These are phyloP conservation scores for Russula ochroleuca DNA, from an alignment of 768 basidiomycete species.

Conservation along the genomic window DNA sequence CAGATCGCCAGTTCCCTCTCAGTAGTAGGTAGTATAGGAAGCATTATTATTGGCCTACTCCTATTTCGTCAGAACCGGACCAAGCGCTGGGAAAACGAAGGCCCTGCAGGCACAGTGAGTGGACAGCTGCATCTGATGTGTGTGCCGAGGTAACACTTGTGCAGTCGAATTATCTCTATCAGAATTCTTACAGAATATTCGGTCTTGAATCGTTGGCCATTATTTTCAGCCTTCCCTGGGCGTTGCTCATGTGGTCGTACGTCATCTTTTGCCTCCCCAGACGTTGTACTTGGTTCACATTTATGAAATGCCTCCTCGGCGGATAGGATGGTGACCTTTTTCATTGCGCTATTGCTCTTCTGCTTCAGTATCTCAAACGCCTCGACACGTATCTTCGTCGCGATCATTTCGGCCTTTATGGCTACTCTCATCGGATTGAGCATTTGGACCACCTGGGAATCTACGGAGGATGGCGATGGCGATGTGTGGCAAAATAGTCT, in stretches of 20 bases:
- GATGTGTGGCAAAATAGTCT: not conserved
- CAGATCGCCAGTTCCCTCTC: not conserved
- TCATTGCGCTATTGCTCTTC: constrained; percentile 1
- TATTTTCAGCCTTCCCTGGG: constrained; percentile 52
- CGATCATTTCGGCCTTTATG: not conserved
- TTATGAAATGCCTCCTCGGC: not conserved
- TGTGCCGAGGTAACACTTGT: not conserved
- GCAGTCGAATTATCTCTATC: constrained; percentile 31
- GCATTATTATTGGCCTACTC: constrained; percentile 3
- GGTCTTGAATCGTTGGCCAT: constrained; percentile 52
- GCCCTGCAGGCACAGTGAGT: constrained; percentile 28
- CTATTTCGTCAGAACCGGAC: constrained; percentile 34
- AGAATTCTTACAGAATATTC: constrained; percentile 32
- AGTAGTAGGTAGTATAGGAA: constrained; percentile 5
- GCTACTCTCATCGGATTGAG: constrained; percentile 1
- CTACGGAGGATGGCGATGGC: not conserved
- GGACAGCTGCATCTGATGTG: too few relatives aligned
- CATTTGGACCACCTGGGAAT: constrained; percentile 5
- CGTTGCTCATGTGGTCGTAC: constrained; percentile 58
- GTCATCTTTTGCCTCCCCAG: constrained; percentile 28
- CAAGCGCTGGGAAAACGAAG: constrained; percentile 34
- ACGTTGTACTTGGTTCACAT: not conserved
- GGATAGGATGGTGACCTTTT: constrained; percentile 7
- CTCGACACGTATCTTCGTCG: constrained; percentile 16
- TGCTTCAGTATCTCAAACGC: constrained; percentile 10